phyloP scores from a whole-genome alignment of 2,329 filamentous ascomycete species.

The Talaromyces islandicus region DNA sequence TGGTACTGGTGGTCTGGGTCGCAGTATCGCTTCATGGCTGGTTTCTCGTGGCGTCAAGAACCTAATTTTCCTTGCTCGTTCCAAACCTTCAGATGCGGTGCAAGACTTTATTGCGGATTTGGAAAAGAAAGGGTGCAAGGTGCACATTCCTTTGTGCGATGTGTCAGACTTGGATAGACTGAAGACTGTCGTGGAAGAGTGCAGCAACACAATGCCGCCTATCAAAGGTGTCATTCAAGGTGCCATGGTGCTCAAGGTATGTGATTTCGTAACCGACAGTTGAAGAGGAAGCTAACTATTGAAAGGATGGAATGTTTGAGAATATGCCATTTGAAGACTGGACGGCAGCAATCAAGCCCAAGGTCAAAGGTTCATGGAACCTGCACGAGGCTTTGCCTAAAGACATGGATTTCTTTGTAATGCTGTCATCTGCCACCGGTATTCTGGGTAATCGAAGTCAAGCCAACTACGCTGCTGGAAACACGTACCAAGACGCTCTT shows the following conservation, averaged over 20 bases:
- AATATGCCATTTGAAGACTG: conserved; percentile 38
- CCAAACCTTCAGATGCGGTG: conserved; percentile 13
- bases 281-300: not conserved
- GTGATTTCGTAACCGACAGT: not conserved
- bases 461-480: conserved; percentile 39
- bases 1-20: conserved; percentile 19
- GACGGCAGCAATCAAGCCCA: conserved; percentile 30
- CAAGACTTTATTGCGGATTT: conserved; percentile 15
- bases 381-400: conserved; percentile 23
- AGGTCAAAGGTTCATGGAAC: conserved; percentile 34
- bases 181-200: conserved; percentile 12
- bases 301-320: conserved; percentile 26
- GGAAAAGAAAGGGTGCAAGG: conserved; percentile 9
- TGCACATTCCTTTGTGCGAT: conserved; percentile 20
- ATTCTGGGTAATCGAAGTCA: conserved; percentile 43
- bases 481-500: conserved; percentile 34
- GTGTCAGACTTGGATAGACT: conserved; percentile 12
- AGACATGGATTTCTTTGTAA: conserved; percentile 38
- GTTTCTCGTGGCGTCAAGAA: conserved; percentile 19
- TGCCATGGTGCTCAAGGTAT: conserved; percentile 21
- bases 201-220: conserved; percentile 16
- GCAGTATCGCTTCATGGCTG: conserved; percentile 19
- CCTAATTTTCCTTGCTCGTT: conserved; percentile 25
- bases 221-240: conserved; percentile 28
- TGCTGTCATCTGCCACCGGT: conserved; percentile 37